A percentile compares a stretch with the other conserved stretches of the same genome.
Evolutionary conservation across 805 yeast genomes (phyloP).

Genomic region (Saturnispora diversa): DNA sequence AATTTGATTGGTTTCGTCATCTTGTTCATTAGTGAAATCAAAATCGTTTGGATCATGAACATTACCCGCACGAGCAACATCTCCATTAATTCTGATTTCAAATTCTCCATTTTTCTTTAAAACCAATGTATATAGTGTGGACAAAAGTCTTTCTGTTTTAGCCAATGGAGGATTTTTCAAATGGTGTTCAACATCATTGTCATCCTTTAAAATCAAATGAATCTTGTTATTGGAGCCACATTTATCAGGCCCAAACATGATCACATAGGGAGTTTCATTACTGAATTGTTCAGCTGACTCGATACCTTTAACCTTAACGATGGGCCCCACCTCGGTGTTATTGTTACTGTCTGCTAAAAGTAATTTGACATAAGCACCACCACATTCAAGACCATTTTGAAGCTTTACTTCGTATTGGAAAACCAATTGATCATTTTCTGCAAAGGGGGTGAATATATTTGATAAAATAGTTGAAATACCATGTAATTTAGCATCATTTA

Average conservation of each 20-base stretch:
- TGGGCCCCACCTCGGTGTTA: slow-evolving; percentile 22
- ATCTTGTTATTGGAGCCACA: slow-evolving; percentile 78
- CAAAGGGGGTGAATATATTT: slow-evolving; percentile 39
- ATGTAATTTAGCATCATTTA: slow-evolving; percentile 69
- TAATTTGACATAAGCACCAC: slow-evolving; percentile 84
- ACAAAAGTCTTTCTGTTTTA: slow-evolving; percentile 33
- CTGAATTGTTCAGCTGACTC: slow-evolving; percentile 36
- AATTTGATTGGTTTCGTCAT: too few species aligned
- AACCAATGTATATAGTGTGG: slow-evolving; percentile 69
- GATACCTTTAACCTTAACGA: slow-evolving; percentile 1
- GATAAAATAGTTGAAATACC: slow-evolving; percentile 66
- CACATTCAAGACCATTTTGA: slow-evolving; percentile 73
- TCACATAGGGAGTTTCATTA: slow-evolving; percentile 63
- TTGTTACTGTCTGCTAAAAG: slow-evolving; percentile 38
- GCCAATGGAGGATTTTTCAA: slow-evolving; percentile 62
- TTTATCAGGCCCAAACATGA: slow-evolving; percentile 93
- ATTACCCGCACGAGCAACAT: slow-evolving; percentile 61
- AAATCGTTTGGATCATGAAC: slow-evolving; percentile 48
- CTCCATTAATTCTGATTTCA: slow-evolving; percentile 80
- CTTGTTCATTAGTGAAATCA: slow-evolving; percentile 41
- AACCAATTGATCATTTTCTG: slow-evolving; percentile 59
- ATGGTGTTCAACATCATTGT: slow-evolving; percentile 65
- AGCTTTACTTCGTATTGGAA: slow-evolving; percentile 84
- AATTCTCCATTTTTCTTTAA: slow-evolving; percentile 56
- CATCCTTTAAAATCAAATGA: slow-evolving; percentile 62